Evolutionary conservation across 2,329 filamentous ascomycete species (phyloP).

Genomic region (Cladophialophora carrionii): DNA sequence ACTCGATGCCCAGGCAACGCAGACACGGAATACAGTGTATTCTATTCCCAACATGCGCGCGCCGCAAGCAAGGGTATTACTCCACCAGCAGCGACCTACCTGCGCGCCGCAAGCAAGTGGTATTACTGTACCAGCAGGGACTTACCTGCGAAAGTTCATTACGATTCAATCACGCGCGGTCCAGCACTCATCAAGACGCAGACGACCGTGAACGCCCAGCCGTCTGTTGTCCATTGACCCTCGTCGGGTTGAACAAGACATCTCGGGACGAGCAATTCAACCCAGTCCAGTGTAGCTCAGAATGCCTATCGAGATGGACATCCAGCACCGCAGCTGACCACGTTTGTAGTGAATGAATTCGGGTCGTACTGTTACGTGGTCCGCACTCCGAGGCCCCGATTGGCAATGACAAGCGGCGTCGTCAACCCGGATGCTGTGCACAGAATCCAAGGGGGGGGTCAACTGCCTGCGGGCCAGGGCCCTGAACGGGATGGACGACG

Average conservation of each 20-base stretch:
- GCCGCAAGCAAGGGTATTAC: too few relatives aligned
- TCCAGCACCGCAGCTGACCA: slow-evolving; percentile 54
- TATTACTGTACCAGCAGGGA: background rate
- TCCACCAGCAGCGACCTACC: too few relatives aligned
- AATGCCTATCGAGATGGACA: slow-evolving; percentile 54
- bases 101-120: too few relatives aligned
- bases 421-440: slow-evolving; percentile 56
- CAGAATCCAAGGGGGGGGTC: slow-evolving; percentile 56
- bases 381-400: slow-evolving; percentile 54
- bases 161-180: slow-evolving; percentile 48
- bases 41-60: too few relatives aligned
- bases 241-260: slow-evolving; percentile 55
- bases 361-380: slow-evolving; percentile 51
- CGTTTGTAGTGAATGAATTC: slow-evolving; percentile 48
- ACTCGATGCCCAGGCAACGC: background rate
- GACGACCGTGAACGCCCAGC: slow-evolving; percentile 50
- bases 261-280: slow-evolving; percentile 56
- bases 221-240: slow-evolving; percentile 47
- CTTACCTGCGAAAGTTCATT: background rate
- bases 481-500: slow-evolving; percentile 60
- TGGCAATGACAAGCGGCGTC: slow-evolving; percentile 57
- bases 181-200: slow-evolving; percentile 48
- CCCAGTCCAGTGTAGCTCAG: slow-evolving; percentile 56
- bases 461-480: slow-evolving; percentile 45
- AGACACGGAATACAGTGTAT: too few relatives aligned